Evolutionary conservation across 805 yeast genomes (phyloP), one percentile per base, ranked within the genome.

Genomic region (Candida arabinofermentans): DNA sequence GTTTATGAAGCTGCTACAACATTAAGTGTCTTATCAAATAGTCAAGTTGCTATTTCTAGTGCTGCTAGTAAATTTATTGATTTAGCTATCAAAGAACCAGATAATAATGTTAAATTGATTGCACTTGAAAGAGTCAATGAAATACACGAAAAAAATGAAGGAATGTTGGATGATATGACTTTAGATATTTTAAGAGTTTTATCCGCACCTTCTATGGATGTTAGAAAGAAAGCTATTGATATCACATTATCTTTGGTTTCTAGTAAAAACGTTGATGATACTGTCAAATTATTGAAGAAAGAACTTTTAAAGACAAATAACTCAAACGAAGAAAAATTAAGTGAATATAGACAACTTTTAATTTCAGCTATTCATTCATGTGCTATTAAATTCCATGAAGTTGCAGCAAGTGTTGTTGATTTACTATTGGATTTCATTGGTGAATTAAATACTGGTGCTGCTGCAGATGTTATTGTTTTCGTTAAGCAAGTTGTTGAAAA

Each of bases 401-500:
- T 89, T 54, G 96, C 98, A 14, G 83, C 91, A 21, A 79, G 78
- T 57, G 97, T 91, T 27, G 93, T 91, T 44, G 95, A 87, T 48
- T 70, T 93, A 56, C 71, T 95, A 51, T 72, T 93, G 49, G 97
- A 88, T 50, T 85, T 89, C 52, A 74, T 93, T 54, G 79, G 86
- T 44, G 96, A 90, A 42, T 76, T 93, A 59, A 82, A 86, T 61
- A 79, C 95, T 12, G 64, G 79, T 38, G 86, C 96, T 5, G 96
- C 98, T 8, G 75, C 82, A 47, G 98, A 90, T 49, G 95, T 93
- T 37, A 77, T 95, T 41, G 64, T 83, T n/a, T 93, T 93, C 64
- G 84, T 91, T 49, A 91, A 93, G 62, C 96, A 91, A 64, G 96
- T 90, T 34, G 85, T 90, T 47, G 97, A 90, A 64, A 85, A 85